Conservation (phyloP, 2,329 filamentous ascomycete species). For the Fusarium camptoceras region DNA sequence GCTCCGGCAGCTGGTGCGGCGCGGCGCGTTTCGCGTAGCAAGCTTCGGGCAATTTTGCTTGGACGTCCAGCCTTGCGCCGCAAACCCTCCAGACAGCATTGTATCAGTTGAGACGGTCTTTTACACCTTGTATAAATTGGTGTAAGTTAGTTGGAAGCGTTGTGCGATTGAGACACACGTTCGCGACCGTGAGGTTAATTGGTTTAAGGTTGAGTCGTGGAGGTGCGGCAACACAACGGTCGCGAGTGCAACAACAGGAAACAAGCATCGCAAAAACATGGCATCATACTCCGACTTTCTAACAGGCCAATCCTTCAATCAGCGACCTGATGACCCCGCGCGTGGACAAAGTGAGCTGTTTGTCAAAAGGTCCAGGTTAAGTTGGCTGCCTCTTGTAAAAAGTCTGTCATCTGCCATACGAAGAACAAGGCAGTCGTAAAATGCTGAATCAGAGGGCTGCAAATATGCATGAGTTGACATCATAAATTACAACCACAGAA, state of each 20-base stretch:
- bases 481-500: neutral
- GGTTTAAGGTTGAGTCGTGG: neutral
- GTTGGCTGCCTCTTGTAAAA: neutral
- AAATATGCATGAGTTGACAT: neutral
- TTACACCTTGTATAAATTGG: neutral
- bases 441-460: neutral
- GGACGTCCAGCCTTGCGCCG: neutral
- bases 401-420: neutral
- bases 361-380: neutral
- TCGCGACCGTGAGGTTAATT: neutral
- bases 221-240: neutral
- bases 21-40: neutral
- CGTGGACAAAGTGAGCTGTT: neutral
- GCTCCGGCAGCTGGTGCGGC: neutral
- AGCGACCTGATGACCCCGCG: neutral
- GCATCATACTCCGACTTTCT: fast-evolving
- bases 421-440: neutral
- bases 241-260: neutral
- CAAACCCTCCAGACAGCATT: fast-evolving
- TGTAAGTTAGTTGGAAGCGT: neutral
- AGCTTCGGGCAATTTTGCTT: neutral
- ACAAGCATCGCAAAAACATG: neutral
- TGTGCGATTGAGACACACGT: neutral
- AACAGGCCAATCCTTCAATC: neutral
- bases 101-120: neutral